These are phyloP conservation scores for Starmerella apicola DNA, from an alignment of 805 yeast species.

Conservation along the genomic window DNA sequence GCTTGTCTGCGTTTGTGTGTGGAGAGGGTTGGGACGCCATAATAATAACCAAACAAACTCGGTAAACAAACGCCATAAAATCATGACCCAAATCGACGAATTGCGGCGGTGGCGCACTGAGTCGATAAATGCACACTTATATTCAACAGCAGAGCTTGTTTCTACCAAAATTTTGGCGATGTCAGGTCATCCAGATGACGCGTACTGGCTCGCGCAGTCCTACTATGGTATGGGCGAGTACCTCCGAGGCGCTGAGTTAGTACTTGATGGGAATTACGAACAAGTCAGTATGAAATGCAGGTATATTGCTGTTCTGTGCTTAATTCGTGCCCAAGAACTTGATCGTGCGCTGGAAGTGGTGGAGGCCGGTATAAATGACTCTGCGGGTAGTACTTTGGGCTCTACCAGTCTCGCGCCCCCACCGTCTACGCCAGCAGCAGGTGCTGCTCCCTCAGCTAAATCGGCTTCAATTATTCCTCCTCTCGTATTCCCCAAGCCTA, in stretches of 20 bases:
- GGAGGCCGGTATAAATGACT: constrained; percentile 31
- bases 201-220: constrained; percentile 92
- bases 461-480: neutral
- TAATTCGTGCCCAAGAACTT: constrained; percentile 36
- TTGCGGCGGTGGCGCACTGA: constrained; percentile 87
- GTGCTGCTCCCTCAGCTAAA: neutral
- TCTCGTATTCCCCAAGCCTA: neutral
- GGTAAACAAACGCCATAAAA: neutral
- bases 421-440: neutral
- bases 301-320: constrained; percentile 64
- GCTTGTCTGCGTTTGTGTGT: no score
- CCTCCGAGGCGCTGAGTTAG: constrained; percentile 61
- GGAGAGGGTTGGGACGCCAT: no score
- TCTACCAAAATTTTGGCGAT: constrained; percentile 82
- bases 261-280: constrained; percentile 38
- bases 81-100: constrained; percentile 60
- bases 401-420: neutral
- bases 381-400: neutral
- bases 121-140: constrained; percentile 84
- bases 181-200: constrained; percentile 80
- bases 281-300: constrained; percentile 51
- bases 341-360: constrained; percentile 82
- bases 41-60: no score
- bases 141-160: constrained; percentile 74
- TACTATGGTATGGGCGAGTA: constrained; percentile 65